Evolutionary conservation across 805 yeast genomes (phyloP).

Genomic region (Wickerhamiella cacticola): DNA sequence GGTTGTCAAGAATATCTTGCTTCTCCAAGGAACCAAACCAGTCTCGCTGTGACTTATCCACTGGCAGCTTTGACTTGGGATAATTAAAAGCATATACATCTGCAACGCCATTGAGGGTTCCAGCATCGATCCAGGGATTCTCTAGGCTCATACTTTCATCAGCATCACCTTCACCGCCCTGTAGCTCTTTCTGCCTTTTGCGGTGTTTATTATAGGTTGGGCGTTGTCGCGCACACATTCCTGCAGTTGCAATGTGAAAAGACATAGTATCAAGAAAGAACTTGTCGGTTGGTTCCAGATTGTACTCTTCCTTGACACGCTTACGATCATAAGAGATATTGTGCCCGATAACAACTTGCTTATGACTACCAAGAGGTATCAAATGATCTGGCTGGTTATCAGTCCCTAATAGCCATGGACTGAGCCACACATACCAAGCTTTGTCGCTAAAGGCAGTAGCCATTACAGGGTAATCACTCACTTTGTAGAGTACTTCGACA

Average conservation of each 20-base stretch:
- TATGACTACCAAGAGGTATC: constrained; percentile 56
- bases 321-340: constrained; percentile 88
- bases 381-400: constrained; percentile 41
- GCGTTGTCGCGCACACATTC: constrained; percentile 87
- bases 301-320: constrained; percentile 72
- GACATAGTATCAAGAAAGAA: constrained; percentile 89
- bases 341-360: constrained; percentile 71
- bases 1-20: constrained; percentile 41
- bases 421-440: constrained; percentile 94
- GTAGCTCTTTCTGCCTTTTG: constrained; percentile 17
- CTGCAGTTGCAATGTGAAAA: constrained; percentile 76
- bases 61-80: constrained; percentile 36
- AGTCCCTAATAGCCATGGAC: constrained; percentile 62
- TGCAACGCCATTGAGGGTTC: constrained; percentile 67
- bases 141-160: constrained; percentile 20
- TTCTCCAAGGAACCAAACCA: constrained; percentile 46
- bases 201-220: constrained; percentile 48
- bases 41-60: constrained; percentile 56
- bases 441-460: constrained; percentile 65
- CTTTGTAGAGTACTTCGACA: constrained; percentile 72
- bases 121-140: constrained; percentile 69
- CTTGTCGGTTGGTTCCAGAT: constrained; percentile 49
- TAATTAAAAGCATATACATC: constrained; percentile 75
- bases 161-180: constrained; percentile 19
- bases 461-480: constrained; percentile 60